Percentiles rank a stretch among this genome's conserved stretches.
Conservation (phyloP, 2,329 filamentous ascomycete genomes). For the Botryotinia calthae region DNA sequence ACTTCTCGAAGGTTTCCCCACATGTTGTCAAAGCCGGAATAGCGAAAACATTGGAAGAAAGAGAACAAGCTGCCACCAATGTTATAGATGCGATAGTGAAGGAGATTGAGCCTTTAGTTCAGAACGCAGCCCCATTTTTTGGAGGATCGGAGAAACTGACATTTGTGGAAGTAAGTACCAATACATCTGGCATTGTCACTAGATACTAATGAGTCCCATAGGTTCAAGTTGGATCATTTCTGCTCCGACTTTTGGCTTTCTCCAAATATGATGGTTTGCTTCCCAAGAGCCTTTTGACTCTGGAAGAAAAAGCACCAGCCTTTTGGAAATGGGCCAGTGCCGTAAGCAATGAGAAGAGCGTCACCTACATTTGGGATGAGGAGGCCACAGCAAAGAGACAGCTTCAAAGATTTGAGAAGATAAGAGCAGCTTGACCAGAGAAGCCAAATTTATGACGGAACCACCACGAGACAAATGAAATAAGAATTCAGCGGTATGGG, state of each 20-base stretch:
- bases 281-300: conserved; percentile 47
- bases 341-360: conserved; percentile 61
- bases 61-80: conserved; percentile 51
- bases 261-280: conserved; percentile 53
- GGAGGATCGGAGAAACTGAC: conserved; percentile 63
- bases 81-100: conserved; percentile 58
- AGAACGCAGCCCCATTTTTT: conserved; percentile 58
- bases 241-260: conserved; percentile 57
- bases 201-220: conserved; percentile 35
- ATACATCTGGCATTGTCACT: neutral
- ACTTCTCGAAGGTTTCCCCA: conserved; percentile 57
- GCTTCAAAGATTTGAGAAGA: conserved; percentile 40
- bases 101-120: conserved; percentile 71
- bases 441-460: neutral
- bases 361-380: conserved; percentile 62
- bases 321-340: conserved; percentile 66
- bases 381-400: conserved; percentile 44
- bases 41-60: conserved; percentile 38
- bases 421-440: conserved; percentile 10
- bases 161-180: conserved; percentile 63
- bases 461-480: neutral
- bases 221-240: conserved; percentile 65
- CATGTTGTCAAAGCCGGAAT: conserved; percentile 45
- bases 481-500: neutral
- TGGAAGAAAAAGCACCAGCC: conserved; percentile 57